Conservation (phyloP, 164 flowering plant genomes). For the Tinospora cordifolia region DNA sequence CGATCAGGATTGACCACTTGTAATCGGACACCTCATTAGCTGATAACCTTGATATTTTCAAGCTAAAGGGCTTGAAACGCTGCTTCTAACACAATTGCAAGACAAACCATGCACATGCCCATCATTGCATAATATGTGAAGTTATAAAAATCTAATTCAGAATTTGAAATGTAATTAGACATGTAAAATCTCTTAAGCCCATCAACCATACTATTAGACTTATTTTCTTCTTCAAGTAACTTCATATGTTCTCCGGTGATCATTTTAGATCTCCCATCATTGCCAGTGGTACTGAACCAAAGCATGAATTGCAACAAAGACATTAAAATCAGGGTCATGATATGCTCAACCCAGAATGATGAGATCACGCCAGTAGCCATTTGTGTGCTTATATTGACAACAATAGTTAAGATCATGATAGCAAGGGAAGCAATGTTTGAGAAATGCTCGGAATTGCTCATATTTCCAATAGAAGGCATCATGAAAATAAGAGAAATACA, state of each 20-base stretch:
- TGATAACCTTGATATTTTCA: background rate
- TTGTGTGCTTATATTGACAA: slow-evolving; percentile 11
- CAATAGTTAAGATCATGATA: slow-evolving; percentile 3
- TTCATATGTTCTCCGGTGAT: background rate
- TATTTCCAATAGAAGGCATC: slow-evolving; percentile 13
- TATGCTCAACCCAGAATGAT: slow-evolving; percentile 7
- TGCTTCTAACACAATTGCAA: background rate
- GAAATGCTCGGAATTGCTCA: background rate
- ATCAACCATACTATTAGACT: background rate
- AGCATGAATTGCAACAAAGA: slow-evolving; percentile 5
- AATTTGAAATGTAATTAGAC: background rate
- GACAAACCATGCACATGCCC: background rate
- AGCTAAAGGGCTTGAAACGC: background rate
- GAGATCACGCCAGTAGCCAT: slow-evolving; percentile 10
- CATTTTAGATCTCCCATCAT: background rate
- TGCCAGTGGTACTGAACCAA: background rate
- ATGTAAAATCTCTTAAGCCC: background rate
- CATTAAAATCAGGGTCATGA: slow-evolving; percentile 8
- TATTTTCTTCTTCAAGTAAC: background rate
- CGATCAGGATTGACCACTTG: background rate
- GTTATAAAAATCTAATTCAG: background rate
- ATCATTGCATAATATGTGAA: background rate
- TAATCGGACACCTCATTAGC: slow-evolving; percentile 1
- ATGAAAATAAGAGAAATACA: slow-evolving; percentile 10
- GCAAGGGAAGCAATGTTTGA: slow-evolving; percentile 7